Evolutionary conservation across 768 basidiomycete genomes (phyloP).

Genomic region (Podaxis mareebaensis): DNA sequence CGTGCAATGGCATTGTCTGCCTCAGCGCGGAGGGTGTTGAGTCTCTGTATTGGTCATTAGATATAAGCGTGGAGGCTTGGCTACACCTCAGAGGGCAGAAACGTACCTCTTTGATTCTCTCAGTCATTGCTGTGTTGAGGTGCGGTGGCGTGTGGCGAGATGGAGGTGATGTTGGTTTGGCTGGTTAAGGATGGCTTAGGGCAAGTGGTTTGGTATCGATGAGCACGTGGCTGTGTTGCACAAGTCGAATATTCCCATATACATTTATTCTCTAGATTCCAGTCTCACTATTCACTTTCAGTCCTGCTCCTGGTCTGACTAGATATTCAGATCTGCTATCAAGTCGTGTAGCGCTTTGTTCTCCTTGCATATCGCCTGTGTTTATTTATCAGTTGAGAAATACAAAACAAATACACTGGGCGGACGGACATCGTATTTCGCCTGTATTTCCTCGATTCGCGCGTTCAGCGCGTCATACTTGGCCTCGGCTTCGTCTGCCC

Average conservation of each 20-base stretch:
- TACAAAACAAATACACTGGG: not conserved
- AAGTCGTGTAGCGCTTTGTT: constrained; percentile 8
- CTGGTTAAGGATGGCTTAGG: constrained; percentile 12
- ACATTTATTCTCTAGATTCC: not conserved
- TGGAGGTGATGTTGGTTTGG: constrained; percentile 3
- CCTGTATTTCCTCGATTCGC: constrained; percentile 9
- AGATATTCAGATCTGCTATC: constrained; percentile 11
- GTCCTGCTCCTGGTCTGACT: not conserved
- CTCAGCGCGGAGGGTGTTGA: constrained; percentile 76
- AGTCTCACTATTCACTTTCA: not conserved
- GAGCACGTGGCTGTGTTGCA: constrained; percentile 14
- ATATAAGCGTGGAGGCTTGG: not conserved
- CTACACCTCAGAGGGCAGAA: not conserved
- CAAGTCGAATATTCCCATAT: not conserved
- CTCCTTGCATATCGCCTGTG: constrained; percentile 6
- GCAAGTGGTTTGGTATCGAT: constrained; percentile 16
- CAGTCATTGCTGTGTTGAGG: constrained; percentile 26
- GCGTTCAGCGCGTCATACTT: constrained; percentile 7
- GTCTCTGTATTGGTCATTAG: constrained; percentile 49
- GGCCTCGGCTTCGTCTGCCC: constrained; percentile 7
- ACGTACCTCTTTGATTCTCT: constrained; percentile 53
- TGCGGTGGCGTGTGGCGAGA: constrained; percentile 21
- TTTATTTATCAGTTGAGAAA: not conserved
- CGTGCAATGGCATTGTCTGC: constrained; percentile 80
- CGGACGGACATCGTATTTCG: constrained; percentile 5